Evolutionary conservation across 768 basidiomycete genomes (phyloP), one percentile per base, ranked within the genome.

Genomic region (Suillus decipiens): DNA sequence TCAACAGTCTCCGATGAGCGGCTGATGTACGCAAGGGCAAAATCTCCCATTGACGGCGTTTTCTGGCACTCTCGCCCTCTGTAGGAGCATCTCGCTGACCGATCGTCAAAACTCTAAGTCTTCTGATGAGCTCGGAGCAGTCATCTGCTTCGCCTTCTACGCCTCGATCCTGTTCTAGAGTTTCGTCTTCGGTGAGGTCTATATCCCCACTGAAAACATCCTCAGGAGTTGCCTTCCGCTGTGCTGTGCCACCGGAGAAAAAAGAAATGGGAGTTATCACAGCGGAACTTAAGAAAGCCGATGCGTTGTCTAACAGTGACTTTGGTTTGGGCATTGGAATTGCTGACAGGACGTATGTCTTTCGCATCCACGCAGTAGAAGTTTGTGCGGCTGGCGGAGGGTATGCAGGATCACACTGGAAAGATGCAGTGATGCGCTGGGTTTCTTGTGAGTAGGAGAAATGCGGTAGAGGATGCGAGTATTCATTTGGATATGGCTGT

Each of bases 111-210:
- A 89, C 80, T 61, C 84, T 78, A 24, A 91, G 83, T 48, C 78
- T 76, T 67, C 92, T 80, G 15, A 79, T 76, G 45, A 71, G 70
- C 50, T 89, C 88, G 5, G 77, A 78, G 15, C 89, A 87, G 70
- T 94, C 88, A 69, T 95, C 92, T 15, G 87, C 84, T 72, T 92
- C 91, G 2, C 83, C 87, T 62, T 92, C 92, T 73, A 90, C 90
- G 7, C 85, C 86, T 28, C 88, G 81, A 59, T 95, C 92, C 66
- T 88, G 86, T 63, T 94, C 92, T 60, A 92, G 71, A 19, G 93
- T 81, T 67, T 95, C 92, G 62, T 92, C 86, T 69, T 93, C 92
- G 50, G 81, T 76, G 65, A 95, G 70, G 68, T 94, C 92, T 61
- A 92, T 88, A 64, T 84, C 82, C 39, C 83, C 84, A 63, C 80